These are phyloP conservation scores for Arachnomyces sp. DNA, from an alignment of 2,329 filamentous ascomycete genomes.

Conservation along the genomic window DNA sequence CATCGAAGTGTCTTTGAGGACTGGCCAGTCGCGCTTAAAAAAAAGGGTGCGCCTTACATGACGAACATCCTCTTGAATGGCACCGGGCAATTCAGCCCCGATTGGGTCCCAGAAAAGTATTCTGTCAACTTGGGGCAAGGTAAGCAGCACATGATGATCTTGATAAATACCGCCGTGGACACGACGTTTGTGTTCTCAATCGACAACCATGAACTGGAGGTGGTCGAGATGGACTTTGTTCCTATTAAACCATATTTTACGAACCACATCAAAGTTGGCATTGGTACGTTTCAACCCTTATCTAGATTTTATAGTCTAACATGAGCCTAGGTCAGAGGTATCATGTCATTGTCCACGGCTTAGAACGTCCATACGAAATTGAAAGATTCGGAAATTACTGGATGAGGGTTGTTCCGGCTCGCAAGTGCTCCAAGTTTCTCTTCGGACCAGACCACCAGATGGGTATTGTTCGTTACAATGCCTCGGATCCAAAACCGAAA, in stretches of 20 bases:
- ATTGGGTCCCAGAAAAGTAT: too few species aligned
- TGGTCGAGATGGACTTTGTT: conserved; percentile 23
- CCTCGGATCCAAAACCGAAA: too few species aligned
- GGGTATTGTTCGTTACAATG: too few species aligned
- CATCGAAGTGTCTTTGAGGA: too few species aligned
- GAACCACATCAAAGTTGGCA: conserved; percentile 9
- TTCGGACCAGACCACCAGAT: too few species aligned
- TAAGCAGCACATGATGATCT: conserved; percentile 16
- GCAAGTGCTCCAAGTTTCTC: too few species aligned
- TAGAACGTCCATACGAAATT: conserved; percentile 8
- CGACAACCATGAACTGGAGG: conserved; percentile 21
- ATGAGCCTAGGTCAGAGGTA: too few species aligned
- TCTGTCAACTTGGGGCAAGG: too few species aligned
- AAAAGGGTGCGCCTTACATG: too few species aligned
- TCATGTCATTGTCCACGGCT: conserved; percentile 24
- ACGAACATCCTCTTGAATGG: conserved; percentile 17
- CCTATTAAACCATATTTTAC: conserved; percentile 18
- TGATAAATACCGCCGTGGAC: conserved; percentile 23
- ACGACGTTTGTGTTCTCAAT: conserved; percentile 22
- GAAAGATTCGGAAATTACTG: too few species aligned
- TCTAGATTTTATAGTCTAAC: neutral
- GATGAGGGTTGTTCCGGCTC: conserved; percentile 7
- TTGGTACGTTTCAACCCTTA: conserved; percentile 10
- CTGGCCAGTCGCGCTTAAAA: too few species aligned
- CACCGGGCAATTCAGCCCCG: conserved; percentile 9